These are phyloP conservation scores for Senna siamea DNA, from an alignment of 306 rosid species.

Conservation along the genomic window DNA sequence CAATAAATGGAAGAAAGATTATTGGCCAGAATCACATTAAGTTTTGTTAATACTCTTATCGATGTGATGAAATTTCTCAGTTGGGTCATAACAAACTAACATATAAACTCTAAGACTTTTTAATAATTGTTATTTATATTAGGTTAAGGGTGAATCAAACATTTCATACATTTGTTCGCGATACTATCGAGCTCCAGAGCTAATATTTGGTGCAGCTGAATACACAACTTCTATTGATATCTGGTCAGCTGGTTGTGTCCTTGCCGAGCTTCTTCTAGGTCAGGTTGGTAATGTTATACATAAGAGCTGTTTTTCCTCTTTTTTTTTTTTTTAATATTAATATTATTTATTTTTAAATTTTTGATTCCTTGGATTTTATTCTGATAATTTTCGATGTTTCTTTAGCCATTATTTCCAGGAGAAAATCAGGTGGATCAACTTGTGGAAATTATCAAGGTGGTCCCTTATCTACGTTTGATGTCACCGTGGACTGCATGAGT, in stretches of 20 bases:
- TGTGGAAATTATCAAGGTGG: conserved; percentile 87
- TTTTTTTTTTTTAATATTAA: too few species aligned
- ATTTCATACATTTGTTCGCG: conserved; percentile 89
- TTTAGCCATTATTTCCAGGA: conserved; percentile 89
- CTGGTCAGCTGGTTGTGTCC: conserved; percentile 96
- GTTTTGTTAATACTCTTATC: not conserved
- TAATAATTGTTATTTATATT: conserved; percentile 17
- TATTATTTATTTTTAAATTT: not conserved
- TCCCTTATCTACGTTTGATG: conserved; percentile 31
- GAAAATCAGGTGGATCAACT: conserved; percentile 92
- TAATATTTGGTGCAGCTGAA: conserved; percentile 90
- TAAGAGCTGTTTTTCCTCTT: not conserved
- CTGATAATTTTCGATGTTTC: conserved; percentile 39
- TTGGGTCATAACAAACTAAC: not conserved
- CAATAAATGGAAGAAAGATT: conserved; percentile 21
- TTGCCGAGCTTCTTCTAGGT: conserved; percentile 88
- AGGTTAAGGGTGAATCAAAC: conserved; percentile 84
- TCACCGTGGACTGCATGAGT: conserved; percentile 17
- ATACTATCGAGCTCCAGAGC: conserved; percentile 90
- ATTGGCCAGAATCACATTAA: not conserved
- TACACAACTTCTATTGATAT: conserved; percentile 83
- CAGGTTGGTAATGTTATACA: conserved; percentile 55
- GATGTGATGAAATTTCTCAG: conserved; percentile 23
- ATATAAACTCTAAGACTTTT: not conserved
- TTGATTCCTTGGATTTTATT: conserved; percentile 25